Conservation (phyloP, 257 asterid genomes). For the Solanum chilense region DNA sequence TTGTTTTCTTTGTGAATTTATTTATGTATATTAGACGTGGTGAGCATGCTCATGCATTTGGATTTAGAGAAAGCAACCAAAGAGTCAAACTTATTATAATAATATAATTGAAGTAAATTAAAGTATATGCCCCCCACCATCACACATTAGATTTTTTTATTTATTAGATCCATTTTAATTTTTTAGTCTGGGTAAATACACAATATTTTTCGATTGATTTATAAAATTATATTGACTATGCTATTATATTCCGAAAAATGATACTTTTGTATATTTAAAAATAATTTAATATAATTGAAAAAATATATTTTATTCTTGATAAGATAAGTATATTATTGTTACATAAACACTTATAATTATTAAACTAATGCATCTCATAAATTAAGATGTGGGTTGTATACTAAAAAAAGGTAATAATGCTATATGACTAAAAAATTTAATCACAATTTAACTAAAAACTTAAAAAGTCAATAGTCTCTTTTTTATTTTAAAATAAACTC, state of each 20-base stretch:
- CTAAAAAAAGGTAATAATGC: no score
- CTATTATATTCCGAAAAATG: neutral
- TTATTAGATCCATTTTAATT: neutral
- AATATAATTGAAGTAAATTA: neutral
- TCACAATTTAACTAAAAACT: no score
- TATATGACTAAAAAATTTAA: no score
- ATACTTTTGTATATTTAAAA: neutral
- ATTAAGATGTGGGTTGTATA: no score
- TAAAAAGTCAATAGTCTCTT: no score
- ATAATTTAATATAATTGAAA: neutral
- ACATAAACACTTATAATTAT: no score
- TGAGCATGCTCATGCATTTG: neutral
- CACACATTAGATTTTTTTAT: neutral
- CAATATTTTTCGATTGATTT: rapidly evolving
- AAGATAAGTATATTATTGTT: neutral
- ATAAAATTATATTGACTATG: neutral
- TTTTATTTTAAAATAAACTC: no score
- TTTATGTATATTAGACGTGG: neutral
- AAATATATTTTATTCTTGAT: neutral
- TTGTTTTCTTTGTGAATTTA: neutral
- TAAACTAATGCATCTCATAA: no score
- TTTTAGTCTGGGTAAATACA: no score
- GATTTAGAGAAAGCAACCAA: neutral
- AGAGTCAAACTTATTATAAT: neutral
- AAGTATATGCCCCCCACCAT: neutral